Evolutionary conservation across 495 filamentous ascomycete genomes (phyloP), one percentile per base, ranked within the genome.

Genomic region (Annulohypoxylon stygium): DNA sequence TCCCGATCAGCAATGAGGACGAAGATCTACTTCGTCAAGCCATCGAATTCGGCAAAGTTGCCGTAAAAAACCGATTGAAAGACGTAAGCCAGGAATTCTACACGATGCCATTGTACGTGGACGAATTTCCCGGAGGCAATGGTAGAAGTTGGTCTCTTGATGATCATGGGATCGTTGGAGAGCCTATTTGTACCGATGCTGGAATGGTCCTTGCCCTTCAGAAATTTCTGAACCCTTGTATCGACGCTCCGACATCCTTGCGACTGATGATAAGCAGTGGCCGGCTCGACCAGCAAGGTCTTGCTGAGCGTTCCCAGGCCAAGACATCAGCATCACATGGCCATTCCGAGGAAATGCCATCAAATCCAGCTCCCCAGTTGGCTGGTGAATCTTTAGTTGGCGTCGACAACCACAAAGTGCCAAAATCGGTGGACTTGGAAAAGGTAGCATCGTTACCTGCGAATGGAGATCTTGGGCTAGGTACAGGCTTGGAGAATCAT

Each of bases 81-180:
- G 81, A 84, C 8, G 81, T 86, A 0, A 91, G 93, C 65, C 89
- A 90, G 53, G 77, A 83, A 12, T 88, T 90, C 37, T 92, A 93
- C 65, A 93, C 97, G 74, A 84, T 97, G 58, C 95, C 95, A 0
- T 78, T 96, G 25, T 92, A 90, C 61, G 76, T 96, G 10, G 75
- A 88, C 80, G 57, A 79, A 69, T 81, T 95, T 87, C 83, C 92
- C 81, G 62, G 77, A 78, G 43, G 82, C 84, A 61, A 83, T 79
- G 86, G 88, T 6, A 73, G 80, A 30, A 81, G 83, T 14, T 97
- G 93, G 91, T 87, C 91, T 2, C 84, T 97, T 3, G 86, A 90
- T 34, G 73, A 78, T 1, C 64, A 70, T 10, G 64, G 76, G 8
- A 54, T 20, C 9, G 70, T 73, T 18, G 78, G 69, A 2, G 78